These are phyloP conservation scores for Vigna hirtella DNA, from an alignment of 306 rosid species.

Conservation along the genomic window DNA sequence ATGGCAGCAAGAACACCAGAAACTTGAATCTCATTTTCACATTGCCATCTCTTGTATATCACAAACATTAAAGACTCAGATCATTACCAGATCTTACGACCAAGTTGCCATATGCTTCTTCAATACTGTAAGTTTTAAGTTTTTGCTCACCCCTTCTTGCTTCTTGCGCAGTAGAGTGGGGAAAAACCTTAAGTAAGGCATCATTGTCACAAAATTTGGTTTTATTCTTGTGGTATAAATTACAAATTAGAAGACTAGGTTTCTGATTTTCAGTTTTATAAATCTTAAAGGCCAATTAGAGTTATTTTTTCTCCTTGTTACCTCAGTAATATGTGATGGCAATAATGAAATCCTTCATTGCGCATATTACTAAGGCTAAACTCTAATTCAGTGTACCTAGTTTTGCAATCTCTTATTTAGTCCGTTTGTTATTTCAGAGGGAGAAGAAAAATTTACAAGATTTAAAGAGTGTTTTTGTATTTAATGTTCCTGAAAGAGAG, in stretches of 20 bases:
- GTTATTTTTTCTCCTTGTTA: not conserved
- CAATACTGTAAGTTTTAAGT: constrained; percentile 73
- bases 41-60: constrained; percentile 73
- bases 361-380: not conserved
- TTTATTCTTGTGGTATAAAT: not conserved
- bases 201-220: not conserved
- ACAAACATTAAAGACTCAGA: constrained; percentile 68
- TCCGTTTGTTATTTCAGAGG: constrained; percentile 58
- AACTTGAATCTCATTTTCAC: constrained; percentile 72
- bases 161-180: too few species aligned
- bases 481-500: constrained; percentile 77
- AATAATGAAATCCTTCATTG: too few species aligned
- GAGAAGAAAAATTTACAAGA: constrained; percentile 86
- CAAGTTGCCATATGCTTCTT: constrained; percentile 94
- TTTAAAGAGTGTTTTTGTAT: constrained; percentile 74
- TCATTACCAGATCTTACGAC: constrained; percentile 76
- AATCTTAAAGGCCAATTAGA: too few species aligned
- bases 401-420: not conserved
- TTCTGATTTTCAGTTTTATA: not conserved
- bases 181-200: too few species aligned
- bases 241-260: not conserved
- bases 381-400: not conserved
- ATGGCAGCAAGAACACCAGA: constrained; percentile 45
- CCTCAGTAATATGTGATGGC: not conserved
- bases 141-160: not conserved